A percentile compares a stretch with the other conserved stretches of the same genome.
Evolutionary conservation across 495 filamentous ascomycete species (phyloP).

Genomic region (Penicillium paradoxum): DNA sequence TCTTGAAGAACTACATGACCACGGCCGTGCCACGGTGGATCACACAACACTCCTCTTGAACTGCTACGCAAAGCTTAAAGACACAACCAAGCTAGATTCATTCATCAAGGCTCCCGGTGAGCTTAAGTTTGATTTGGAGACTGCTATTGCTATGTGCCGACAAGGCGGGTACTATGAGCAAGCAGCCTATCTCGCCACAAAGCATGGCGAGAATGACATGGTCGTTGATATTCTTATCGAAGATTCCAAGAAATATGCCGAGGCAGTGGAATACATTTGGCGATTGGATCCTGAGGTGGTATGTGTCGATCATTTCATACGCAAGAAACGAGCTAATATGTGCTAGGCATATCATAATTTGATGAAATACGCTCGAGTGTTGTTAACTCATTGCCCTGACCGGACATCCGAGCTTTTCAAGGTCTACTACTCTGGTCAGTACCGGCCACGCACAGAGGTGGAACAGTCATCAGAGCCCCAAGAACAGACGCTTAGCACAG

Average conservation of each 20-base stretch:
- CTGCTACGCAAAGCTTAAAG: slow-evolving; percentile 96
- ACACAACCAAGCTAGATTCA: slow-evolving; percentile 88
- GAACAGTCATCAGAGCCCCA: slow-evolving; percentile 48
- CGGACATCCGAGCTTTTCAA: slow-evolving; percentile 82
- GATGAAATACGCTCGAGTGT: slow-evolving; percentile 90
- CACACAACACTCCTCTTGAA: slow-evolving; percentile 93
- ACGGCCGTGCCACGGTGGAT: slow-evolving; percentile 88
- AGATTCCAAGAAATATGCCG: slow-evolving; percentile 81
- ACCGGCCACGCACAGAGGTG: slow-evolving; percentile 63
- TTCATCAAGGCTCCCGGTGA: slow-evolving; percentile 96
- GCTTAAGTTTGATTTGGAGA: slow-evolving; percentile 94
- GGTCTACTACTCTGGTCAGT: slow-evolving; percentile 86
- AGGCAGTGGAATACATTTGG: slow-evolving; percentile 88
- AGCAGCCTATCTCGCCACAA: slow-evolving; percentile 89
- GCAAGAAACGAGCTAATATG: background rate
- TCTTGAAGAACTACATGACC: slow-evolving; percentile 92
- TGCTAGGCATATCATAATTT: slow-evolving; percentile 75
- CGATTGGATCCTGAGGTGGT: slow-evolving; percentile 77
- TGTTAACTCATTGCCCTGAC: slow-evolving; percentile 76
- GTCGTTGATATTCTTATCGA: slow-evolving; percentile 95
- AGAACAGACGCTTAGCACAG: slow-evolving; percentile 58
- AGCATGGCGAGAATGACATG: slow-evolving; percentile 88
- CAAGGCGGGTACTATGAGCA: slow-evolving; percentile 98
- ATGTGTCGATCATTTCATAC: slow-evolving; percentile 21
- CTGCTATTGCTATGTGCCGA: slow-evolving; percentile 94